Evolutionary conservation across 208 protist species (phyloP), one percentile per base, ranked within the genome.

Genomic region (Crithidia sp.): DNA sequence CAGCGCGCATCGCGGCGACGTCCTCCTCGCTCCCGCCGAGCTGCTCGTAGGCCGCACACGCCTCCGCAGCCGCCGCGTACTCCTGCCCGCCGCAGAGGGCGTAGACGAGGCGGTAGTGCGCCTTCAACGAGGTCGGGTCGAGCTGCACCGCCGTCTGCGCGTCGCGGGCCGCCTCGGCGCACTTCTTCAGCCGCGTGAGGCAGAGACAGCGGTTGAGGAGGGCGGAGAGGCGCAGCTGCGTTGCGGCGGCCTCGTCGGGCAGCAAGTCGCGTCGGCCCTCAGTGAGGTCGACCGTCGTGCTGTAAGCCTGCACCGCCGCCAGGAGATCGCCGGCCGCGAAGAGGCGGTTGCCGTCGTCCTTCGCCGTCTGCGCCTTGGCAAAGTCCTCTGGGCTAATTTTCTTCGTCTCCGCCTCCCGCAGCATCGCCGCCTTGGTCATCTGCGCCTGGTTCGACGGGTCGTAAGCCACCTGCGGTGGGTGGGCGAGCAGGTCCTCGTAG

Each of bases 171-270:
- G 88, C 87, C 4, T 81, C 86, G 8, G 68, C 60, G 64, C 70
- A 86, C 39, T 70, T 71, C 5, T 71, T 71, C 53, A 89, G 50
- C 13, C 76, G 74, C 3, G 71, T 70, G 28, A 77, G 62, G 68
- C 84, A 89, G 41, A 95, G 67, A 59, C 81, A 88, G 47, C 88
- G 86, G 63, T 95, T 95, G 7, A 95, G 82, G 8, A 93, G 52
- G 0, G 85, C 78, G 17, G 84, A 78, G 12, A 92, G 41, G 44
- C 77, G 84, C 60, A 92, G 60, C 28, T 76, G 65, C 19, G 77
- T 91, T n/a, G 79, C 79, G 58, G 73, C 86, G 6, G 50, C 71
- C 67, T 91, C 86, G 69, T 95, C 82, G 3, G 67, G 67, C 13
- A 93, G 76, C 44, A 93, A 68, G 66, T 95, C 91, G 5, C 86